Evolutionary conservation across 345 rosid genomes (phyloP).

Genomic region (Syzygium oleosum): DNA sequence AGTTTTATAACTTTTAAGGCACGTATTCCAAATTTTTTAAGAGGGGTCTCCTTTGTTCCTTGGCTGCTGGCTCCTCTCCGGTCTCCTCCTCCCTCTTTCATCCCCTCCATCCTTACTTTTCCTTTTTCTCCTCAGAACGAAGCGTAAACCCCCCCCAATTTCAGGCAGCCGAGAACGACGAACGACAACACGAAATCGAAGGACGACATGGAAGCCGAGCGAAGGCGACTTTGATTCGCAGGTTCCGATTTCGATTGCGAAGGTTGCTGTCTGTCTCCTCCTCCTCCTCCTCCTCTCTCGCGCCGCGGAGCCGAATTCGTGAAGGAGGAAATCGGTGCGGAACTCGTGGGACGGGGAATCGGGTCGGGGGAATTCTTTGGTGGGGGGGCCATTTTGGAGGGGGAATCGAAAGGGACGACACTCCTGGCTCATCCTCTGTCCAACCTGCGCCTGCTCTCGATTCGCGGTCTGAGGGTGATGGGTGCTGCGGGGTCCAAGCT

Average conservation of each 20-base stretch:
- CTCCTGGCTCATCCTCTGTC: not conserved
- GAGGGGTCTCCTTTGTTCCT: too few species aligned
- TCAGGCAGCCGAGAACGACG: not conserved
- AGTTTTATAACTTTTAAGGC: too few species aligned
- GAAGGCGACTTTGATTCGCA: not conserved
- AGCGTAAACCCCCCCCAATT: not conserved
- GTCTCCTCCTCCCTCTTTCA: not conserved
- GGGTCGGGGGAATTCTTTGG: not conserved
- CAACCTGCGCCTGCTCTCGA: conserved; percentile 4
- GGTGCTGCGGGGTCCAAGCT: conserved; percentile 99
- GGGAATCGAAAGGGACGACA: not conserved
- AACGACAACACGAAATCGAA: too few species aligned
- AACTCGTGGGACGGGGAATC: not conserved
- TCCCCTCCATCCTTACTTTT: not conserved
- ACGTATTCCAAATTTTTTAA: too few species aligned
- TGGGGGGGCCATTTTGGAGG: not conserved
- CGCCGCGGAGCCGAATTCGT: conserved; percentile 1
- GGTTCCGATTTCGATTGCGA: not conserved
- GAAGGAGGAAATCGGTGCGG: not conserved
- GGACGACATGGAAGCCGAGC: not conserved
- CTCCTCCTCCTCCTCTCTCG: not conserved
- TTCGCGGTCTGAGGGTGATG: conserved; percentile 32
- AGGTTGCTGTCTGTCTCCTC: not conserved
- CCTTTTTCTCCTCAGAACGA: not conserved
- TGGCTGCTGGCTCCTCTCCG: too few species aligned